Base-by-base conservation (phyloP, 306 rosid species). In the Oxytropis ochrocephala region DNA sequence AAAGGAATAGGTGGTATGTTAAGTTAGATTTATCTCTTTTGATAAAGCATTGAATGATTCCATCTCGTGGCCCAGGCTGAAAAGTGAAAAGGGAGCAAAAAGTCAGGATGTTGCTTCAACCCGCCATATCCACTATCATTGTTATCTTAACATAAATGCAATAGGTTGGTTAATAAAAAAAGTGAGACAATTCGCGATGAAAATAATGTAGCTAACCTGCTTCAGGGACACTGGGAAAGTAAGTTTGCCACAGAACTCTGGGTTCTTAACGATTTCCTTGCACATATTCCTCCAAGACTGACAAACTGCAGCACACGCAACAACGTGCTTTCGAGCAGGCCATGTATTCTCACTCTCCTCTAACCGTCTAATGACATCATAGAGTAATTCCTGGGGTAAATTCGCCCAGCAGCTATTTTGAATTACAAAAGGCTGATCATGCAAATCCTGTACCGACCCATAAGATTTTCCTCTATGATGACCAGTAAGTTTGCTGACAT, bases 231-330 rank as follows among this genome's bases (percentile, higher is more conserved):
- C 88, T 1, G 96, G 96, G 64, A 90, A 90, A 38, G 96, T 91
- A 64, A 91, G 89, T 72, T 91, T 91, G 53, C 97, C 97, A 0
- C 88, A 88, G 8, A 88, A 67, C 82, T 91, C 97, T 0, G 89
- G 97, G 79, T 75, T 74, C 81, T 73, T 86, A 6, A 91, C 97
- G 0, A 91, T 88, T 42, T 88, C 97, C 72, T 85, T 91, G 86
- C 97, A 91, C 96, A 91, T 88, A 8, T 74, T 76, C 75, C 97
- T 91, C 97, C 97, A 91, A 30, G 96, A 91, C 62, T 79, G 89
- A 74, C 96, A 91, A 72, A 91, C 96, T 41, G 96, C 83, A 54
- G 97, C 85, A 76, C 92, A 91, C 27, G 97, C 92, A 66, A 91
- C 96, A 32, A 91, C 97, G 12, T 91, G 69, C 86, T 75, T 91